Conservation (phyloP, 495 filamentous ascomycete species). For the Glarea lozoyensis region DNA sequence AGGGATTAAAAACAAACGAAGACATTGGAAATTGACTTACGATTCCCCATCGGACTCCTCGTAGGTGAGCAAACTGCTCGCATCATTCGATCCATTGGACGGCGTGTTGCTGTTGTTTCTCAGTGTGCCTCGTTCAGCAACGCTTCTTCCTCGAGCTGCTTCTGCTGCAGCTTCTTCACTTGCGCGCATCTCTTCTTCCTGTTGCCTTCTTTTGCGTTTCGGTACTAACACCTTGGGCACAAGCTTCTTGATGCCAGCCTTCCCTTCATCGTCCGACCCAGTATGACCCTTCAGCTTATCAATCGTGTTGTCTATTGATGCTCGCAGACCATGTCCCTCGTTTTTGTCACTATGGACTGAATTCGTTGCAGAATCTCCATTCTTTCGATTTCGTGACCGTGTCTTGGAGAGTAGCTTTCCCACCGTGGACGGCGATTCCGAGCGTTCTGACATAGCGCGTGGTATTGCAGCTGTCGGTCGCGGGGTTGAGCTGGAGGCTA, state of each 20-base stretch:
- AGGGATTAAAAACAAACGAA: too few species aligned
- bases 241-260: conserved; percentile 37
- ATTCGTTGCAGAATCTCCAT: conserved; percentile 21
- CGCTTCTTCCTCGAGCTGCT: conserved; percentile 26
- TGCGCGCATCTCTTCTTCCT: conserved; percentile 16
- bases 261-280: conserved; percentile 19
- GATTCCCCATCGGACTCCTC: conserved; percentile 56
- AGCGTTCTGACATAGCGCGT: conserved; percentile 12
- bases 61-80: conserved; percentile 53
- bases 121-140: conserved; percentile 25
- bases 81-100: conserved; percentile 23
- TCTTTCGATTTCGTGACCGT: conserved; percentile 20
- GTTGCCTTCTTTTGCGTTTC: conserved; percentile 36
- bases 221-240: conserved; percentile 34
- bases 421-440: conserved; percentile 15
- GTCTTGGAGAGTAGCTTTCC: conserved; percentile 25
- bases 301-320: conserved; percentile 28
- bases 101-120: conserved; percentile 20
- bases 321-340: conserved; percentile 20
- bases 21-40: conserved; percentile 53
- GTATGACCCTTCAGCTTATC: conserved; percentile 16
- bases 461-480: not conserved
- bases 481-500: not conserved
- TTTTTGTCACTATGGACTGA: conserved; percentile 20
- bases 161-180: conserved; percentile 18